Evolutionary conservation across 148 eudicot species (phyloP), one percentile per base, ranked within the genome.

Genomic region (Rhododendron simsii): DNA sequence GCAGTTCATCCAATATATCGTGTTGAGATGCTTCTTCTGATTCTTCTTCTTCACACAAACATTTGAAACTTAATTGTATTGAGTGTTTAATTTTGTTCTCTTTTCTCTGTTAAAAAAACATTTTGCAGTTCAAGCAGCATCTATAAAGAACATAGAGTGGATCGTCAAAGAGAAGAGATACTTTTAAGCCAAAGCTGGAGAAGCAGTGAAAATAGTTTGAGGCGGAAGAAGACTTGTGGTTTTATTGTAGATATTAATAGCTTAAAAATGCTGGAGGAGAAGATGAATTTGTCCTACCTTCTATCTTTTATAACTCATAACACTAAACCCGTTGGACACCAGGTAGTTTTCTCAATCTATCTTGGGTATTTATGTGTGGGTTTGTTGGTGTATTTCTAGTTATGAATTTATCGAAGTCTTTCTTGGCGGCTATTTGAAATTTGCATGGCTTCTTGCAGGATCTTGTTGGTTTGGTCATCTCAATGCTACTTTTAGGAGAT

Each of bases 391-490:
- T 45, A 26, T 71, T 83, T 45, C 41, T 67, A 44, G 26, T 26
- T 18, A 39, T 7, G 35, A 50, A 26, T 75, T n/a, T 15, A 28
- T 55, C 44, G 2, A 51, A 37, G n/a, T 55, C 28, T 59, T 73
- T 77, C 7, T 76, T 39, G 28, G 13, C 21, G 45, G 39, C 86
- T 55, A 55, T 84, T 75, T 74, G 7, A 57, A 80, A 82, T 59
- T 84, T 33, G 57, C 84, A 16, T 86, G 53, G 69, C 74, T 63
- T 89, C 77, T 65, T 95, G 98, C 95, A 98, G 99, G 99, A 98
- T 92, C 98, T 98, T 90, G 99, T 98, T 85, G 99, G 99, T 78
- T 89, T 98, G 94, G 92, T 98, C 81, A 95, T 98, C 89, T 98
- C 99, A 21, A 91, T 98, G 87, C 87, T 98, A 39, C 93, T 98